Evolutionary conservation across 129 eudicot species (phyloP), one percentile per base, ranked within the genome.

Genomic region (Deinandra increscens): DNA sequence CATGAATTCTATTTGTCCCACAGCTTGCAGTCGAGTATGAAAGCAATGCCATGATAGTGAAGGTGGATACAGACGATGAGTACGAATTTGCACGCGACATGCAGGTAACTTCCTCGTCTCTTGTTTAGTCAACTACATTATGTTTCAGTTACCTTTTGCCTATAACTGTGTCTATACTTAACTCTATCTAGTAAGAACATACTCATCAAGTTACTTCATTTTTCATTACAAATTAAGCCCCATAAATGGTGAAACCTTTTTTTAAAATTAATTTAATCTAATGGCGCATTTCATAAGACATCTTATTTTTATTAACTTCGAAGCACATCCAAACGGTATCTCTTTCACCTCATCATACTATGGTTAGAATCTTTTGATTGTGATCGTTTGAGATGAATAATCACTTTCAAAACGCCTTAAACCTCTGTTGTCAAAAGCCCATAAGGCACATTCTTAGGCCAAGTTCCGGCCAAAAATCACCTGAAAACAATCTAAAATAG

Each of bases 21-120:
- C 91, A 93, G 99, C 90, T 93, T 68, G 97, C 99, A 48, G 97
- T 93, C 37, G 99, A 93, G 73, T 89, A 93, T 64, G 97, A 89
- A 82, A 89, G 73, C 75, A 86, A 83, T 54, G 92, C 90, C 19
- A 43, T 89, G 61, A 83, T 93, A 29, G 93, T 93, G 81, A 93
- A 93, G 82, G 99, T 93, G 20, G 95, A 93, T 66, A 93, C 99
- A 3, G 99, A 93, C 38, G 97, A 93, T 48, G 99, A 93, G 79
- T 93, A 89, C 63, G 97, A 89, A 81, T 93, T 93, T 74, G 93
- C 99, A 29, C 90, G 77, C 33, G 95, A 93, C 69, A 93, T 93
- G 99, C 99, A 93, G 97, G 99, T 83, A 81, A 64, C 37, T 42
- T 34, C 10, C 55, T 60, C 62, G 17, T 64, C 34, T 65, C 46